phyloP scores from a whole-genome alignment of 2,329 filamentous ascomycete species.

The Mycogone perniciosa region DNA sequence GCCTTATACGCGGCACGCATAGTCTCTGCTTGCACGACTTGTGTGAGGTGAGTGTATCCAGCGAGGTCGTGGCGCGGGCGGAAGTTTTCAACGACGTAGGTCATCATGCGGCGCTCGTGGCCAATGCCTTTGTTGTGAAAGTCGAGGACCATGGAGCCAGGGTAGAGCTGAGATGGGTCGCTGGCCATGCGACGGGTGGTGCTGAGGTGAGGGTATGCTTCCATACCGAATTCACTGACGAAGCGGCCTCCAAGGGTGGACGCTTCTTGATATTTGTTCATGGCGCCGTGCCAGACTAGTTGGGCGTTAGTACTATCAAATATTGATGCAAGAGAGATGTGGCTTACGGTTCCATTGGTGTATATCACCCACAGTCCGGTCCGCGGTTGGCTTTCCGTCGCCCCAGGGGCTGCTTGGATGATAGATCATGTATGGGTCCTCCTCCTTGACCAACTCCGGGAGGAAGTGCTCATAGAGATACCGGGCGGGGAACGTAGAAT shows the following conservation, averaged over 20 bases:
- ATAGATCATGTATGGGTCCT: conserved; percentile 60
- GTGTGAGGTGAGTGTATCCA: conserved; percentile 68
- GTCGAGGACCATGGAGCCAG: conserved; percentile 67
- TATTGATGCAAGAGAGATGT: background rate
- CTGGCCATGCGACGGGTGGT: conserved; percentile 64
- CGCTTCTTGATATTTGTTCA: conserved; percentile 71
- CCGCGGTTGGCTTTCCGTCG: conserved; percentile 47
- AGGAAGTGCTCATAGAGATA: conserved; percentile 77
- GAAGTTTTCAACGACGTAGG: conserved; percentile 73
- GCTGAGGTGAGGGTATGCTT: conserved; percentile 53
- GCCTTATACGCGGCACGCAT: conserved; percentile 45
- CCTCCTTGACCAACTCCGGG: conserved; percentile 55
- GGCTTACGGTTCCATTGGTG: conserved; percentile 58
- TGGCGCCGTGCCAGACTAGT: conserved; percentile 60
- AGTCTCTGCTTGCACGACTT: conserved; percentile 48
- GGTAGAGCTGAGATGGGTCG: conserved; percentile 43
- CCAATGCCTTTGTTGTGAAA: conserved; percentile 81
- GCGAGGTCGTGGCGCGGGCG: conserved; percentile 50
- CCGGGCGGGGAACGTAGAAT: conserved; percentile 67
- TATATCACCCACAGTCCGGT: conserved; percentile 68
- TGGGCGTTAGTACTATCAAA: background rate
- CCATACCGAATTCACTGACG: conserved; percentile 77
- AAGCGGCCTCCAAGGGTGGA: conserved; percentile 66
- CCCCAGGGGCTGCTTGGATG: conserved; percentile 71
- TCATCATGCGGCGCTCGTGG: conserved; percentile 66